A percentile compares a stretch with the other conserved stretches of the same genome.
These are phyloP conservation scores for Xerocomellus chrysenteron DNA, from an alignment of 768 basidiomycete genomes.

Conservation along the genomic window DNA sequence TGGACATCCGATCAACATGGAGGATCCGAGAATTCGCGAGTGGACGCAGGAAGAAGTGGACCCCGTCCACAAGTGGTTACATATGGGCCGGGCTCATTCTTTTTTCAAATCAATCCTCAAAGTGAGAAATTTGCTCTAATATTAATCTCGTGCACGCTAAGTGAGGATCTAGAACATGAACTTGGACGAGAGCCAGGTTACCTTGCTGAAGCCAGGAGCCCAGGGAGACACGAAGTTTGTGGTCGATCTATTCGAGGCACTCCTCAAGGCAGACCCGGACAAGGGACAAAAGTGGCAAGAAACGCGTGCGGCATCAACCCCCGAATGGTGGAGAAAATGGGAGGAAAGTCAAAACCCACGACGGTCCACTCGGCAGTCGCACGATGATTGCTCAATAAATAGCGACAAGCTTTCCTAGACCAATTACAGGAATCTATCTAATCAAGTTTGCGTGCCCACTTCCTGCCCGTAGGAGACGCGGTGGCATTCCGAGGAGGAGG, in stretches of 20 bases:
- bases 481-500: slow-evolving; percentile 41
- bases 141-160: not conserved
- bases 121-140: slow-evolving; percentile 11
- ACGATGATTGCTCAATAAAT: slow-evolving; percentile 13
- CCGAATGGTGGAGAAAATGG: slow-evolving; percentile 35
- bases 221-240: slow-evolving; percentile 16
- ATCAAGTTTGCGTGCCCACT: slow-evolving; percentile 76
- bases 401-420: slow-evolving; percentile 11
- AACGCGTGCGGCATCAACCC: slow-evolving; percentile 20
- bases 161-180: slow-evolving; percentile 15
- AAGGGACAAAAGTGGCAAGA: slow-evolving; percentile 23
- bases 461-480: slow-evolving; percentile 53
- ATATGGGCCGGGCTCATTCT: slow-evolving; percentile 29
- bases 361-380: slow-evolving; percentile 1
- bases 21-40: slow-evolving; percentile 40
- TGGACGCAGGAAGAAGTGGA: slow-evolving; percentile 38
- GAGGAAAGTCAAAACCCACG: slow-evolving; percentile 20
- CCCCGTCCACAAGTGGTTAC: slow-evolving; percentile 38
- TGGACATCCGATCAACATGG: slow-evolving; percentile 27
- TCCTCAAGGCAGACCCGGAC: slow-evolving; percentile 26
- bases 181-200: slow-evolving; percentile 13
- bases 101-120: slow-evolving; percentile 29
- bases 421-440: slow-evolving; percentile 34
- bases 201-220: slow-evolving; percentile 6
- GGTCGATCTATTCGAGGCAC: slow-evolving; percentile 20